Evolutionary conservation across 768 basidiomycete species (phyloP).

Genomic region (Lactifluus pinguis): DNA sequence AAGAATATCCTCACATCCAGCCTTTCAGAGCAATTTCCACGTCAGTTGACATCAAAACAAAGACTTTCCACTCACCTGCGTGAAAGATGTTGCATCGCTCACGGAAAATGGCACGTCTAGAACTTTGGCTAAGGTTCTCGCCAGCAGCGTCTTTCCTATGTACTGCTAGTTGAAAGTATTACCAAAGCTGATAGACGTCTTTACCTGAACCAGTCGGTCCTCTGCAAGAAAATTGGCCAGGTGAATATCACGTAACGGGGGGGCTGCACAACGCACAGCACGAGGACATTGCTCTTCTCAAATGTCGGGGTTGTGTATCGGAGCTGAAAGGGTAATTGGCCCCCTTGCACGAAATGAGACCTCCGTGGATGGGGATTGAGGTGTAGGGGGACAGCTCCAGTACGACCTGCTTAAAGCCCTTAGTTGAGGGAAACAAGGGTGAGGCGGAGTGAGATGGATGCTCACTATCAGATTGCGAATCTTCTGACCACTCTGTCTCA

Average conservation of each 20-base stretch:
- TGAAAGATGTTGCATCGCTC: constrained; percentile 90
- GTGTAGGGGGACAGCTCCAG: constrained; percentile 41
- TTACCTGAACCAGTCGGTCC: constrained; percentile 82
- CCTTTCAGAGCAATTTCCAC: constrained; percentile 31
- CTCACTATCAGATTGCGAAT: constrained; percentile 25
- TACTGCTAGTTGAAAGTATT: constrained; percentile 3
- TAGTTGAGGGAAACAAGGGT: neutral
- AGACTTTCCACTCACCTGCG: constrained; percentile 47
- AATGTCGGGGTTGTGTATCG: constrained; percentile 50
- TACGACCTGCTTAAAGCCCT: constrained; percentile 17
- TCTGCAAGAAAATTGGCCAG: constrained; percentile 27
- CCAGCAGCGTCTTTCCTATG: constrained; percentile 81
- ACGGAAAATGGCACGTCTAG: constrained; percentile 92
- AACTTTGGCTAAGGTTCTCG: constrained; percentile 83
- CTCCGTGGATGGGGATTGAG: constrained; percentile 49
- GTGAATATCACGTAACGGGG: constrained; percentile 8
- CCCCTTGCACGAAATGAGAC: constrained; percentile 4
- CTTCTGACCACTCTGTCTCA: constrained; percentile 24
- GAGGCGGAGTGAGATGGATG: neutral
- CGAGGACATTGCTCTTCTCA: constrained; percentile 94
- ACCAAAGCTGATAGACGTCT: constrained; percentile 11
- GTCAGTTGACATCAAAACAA: neutral
- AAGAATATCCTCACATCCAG: constrained; percentile 49
- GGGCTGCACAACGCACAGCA: constrained; percentile 52
- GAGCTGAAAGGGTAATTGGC: constrained; percentile 27